These are phyloP conservation scores for Hyphopichia pseudoburtonii DNA, from an alignment of 1,139 yeast genomes.

Conservation along the genomic window DNA sequence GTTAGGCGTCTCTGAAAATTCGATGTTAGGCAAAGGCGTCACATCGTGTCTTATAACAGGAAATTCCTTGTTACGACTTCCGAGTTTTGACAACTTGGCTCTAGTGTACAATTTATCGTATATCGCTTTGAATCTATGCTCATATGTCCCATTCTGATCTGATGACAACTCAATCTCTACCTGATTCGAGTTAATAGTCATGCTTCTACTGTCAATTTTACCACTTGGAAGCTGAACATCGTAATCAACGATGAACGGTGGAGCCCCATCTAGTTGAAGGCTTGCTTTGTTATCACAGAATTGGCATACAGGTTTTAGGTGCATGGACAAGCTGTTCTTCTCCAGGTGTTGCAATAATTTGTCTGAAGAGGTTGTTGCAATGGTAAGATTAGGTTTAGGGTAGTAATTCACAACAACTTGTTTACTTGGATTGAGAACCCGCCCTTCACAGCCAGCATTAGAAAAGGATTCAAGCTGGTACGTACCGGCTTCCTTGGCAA, in stretches of 20 bases:
- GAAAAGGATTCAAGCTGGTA: slow-evolving; percentile 59
- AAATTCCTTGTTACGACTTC: slow-evolving; percentile 22
- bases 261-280: slow-evolving; percentile 49
- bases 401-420: slow-evolving; percentile 48
- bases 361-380: slow-evolving; percentile 19
- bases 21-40: slow-evolving; percentile 57
- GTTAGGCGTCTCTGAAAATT: slow-evolving; percentile 48
- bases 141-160: slow-evolving; percentile 53
- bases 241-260: slow-evolving; percentile 76
- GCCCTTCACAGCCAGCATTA: slow-evolving; percentile 73
- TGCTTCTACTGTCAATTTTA: slow-evolving; percentile 30
- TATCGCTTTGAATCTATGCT: slow-evolving; percentile 59
- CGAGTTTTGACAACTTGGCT: slow-evolving; percentile 30
- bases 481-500: slow-evolving; percentile 56
- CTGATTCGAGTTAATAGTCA: slow-evolving; percentile 28
- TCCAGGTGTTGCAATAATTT: slow-evolving; percentile 20
- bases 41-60: slow-evolving; percentile 61
- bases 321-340: slow-evolving; percentile 13
- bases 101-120: slow-evolving; percentile 67
- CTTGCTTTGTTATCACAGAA: slow-evolving; percentile 24
- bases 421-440: slow-evolving; percentile 28
- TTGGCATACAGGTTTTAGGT: slow-evolving; percentile 36
- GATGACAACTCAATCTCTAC: slow-evolving; percentile 35
- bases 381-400: slow-evolving; percentile 52
- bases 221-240: slow-evolving; percentile 64